These are phyloP conservation scores for Alloteropsis semialata DNA, from an alignment of 176 grass and related monocot species.

Conservation along the genomic window DNA sequence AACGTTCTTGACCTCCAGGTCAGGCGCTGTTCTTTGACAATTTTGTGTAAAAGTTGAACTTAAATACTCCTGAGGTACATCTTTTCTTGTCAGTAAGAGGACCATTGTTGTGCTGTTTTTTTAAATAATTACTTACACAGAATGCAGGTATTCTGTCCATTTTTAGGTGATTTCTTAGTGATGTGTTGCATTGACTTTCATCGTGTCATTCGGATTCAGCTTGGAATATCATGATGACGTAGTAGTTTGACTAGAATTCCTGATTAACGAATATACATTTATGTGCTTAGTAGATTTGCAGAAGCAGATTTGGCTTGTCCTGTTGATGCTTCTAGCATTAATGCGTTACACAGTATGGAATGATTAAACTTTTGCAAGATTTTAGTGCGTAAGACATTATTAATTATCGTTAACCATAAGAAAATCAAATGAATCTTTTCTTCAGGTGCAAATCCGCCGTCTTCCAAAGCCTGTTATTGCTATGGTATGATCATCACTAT, in stretches of 20 bases:
- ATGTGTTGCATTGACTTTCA: not conserved
- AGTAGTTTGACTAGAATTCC: not conserved
- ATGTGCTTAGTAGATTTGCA: not conserved
- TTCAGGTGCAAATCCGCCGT: conserved; percentile 85
- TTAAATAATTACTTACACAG: not conserved
- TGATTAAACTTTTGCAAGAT: not conserved
- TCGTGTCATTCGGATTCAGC: not conserved
- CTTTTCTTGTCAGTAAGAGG: not conserved
- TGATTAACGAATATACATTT: not conserved
- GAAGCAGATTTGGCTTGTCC: not conserved
- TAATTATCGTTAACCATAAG: not conserved
- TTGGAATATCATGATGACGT: not conserved
- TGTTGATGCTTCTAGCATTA: not conserved
- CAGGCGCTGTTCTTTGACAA: not conserved
- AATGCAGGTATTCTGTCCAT: not conserved
- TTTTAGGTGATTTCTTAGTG: not conserved
- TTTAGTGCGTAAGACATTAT: not conserved
- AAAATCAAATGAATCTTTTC: not conserved
- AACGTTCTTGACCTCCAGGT: conserved; percentile 98
- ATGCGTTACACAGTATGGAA: not conserved
- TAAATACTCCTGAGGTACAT: not conserved
- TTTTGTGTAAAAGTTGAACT: not conserved
- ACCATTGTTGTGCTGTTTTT: not conserved
- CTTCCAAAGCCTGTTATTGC: conserved; percentile 92
- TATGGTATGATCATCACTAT: conserved; percentile 51